Base-by-base conservation (phyloP, 2,329 filamentous ascomycete species). In the Fusarium tanahbumbuense region DNA sequence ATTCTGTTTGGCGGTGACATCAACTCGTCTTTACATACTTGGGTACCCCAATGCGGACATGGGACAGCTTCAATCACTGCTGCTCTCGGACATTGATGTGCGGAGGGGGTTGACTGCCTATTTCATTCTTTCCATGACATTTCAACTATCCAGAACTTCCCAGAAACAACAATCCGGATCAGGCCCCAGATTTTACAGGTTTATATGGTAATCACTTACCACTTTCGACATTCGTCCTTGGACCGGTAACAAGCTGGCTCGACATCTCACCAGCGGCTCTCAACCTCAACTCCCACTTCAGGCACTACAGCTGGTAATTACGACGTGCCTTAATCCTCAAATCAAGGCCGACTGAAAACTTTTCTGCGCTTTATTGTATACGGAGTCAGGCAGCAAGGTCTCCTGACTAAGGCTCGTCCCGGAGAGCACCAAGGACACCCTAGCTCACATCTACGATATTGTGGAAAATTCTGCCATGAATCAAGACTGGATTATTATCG, bases 71-170 rank as follows among this genome's bases (percentile, higher is more conserved):
- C 56, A 46, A 40, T 22, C 22, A 28, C 20, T 56, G 25, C 32
- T 32, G 41, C 28, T 53, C 32, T 55, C 64, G 59, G 64, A 68
- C 44, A 68, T 65, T 41, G 27, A 67, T 55, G 49, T 68, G 64
- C 64, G 59, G 59, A 40, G n/a, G 25, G 64, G 30, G 20, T 54
- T 22, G 41, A 48, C 34, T 30, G 42, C 30, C 34, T 52, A n/a
- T 49, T 53, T 44, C 27, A 40, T 41, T 34, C 15, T 25, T 52
- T 60, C 30, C n/a, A 27, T 28, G 12, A 28, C 32, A 27, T 18
- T 34, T 34, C 44, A 28, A 37, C 32, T 47, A 23, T n/a, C 27
- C 23, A 23, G 32, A n/a, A 37, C 34, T 37, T 37, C 34, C 34
- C 40, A 28, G 25, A 23, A 37, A 22, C 34, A 15, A n/a, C 18